phyloP scores from a whole-genome alignment of 2,329 filamentous ascomycete species.

The Aspergillus costaricaensis region DNA sequence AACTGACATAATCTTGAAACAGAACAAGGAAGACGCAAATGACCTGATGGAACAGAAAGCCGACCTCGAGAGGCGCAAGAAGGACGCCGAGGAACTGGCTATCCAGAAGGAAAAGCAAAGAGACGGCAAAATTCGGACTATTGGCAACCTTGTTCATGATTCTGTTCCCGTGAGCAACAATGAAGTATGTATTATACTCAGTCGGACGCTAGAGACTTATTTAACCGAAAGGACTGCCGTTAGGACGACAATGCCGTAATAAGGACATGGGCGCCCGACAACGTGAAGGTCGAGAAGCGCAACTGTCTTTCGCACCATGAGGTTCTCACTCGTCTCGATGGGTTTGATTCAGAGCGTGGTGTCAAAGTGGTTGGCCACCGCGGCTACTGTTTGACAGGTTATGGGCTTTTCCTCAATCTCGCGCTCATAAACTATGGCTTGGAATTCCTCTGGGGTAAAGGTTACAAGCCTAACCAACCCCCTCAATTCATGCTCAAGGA shows the following conservation, averaged over 20 bases:
- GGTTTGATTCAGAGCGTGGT: conserved; percentile 89
- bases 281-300: conserved; percentile 71
- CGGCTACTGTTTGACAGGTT: conserved; percentile 87
- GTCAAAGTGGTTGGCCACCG: conserved; percentile 93
- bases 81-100: conserved; percentile 72
- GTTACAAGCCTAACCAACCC: conserved; percentile 80
- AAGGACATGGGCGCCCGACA: conserved; percentile 78
- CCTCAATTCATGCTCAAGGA: conserved; percentile 95
- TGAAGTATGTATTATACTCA: conserved; percentile 56
- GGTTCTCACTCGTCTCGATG: conserved; percentile 81
- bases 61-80: conserved; percentile 78
- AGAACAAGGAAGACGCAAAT: conserved; percentile 83
- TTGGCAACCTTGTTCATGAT: conserved; percentile 90
- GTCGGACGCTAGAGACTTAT: not conserved
- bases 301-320: conserved; percentile 89
- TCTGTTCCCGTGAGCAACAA: conserved; percentile 81
- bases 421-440: conserved; percentile 94
- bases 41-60: conserved; percentile 78
- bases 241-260: conserved; percentile 78
- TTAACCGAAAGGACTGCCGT: not conserved
- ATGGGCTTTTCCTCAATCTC: conserved; percentile 88
- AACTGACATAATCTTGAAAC: conserved; percentile 12
- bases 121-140: conserved; percentile 75
- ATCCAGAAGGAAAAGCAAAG: conserved; percentile 73
- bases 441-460: conserved; percentile 79